Evolutionary conservation across 1,139 yeast species (phyloP).

Genomic region (Yamadazyma atlantica): DNA sequence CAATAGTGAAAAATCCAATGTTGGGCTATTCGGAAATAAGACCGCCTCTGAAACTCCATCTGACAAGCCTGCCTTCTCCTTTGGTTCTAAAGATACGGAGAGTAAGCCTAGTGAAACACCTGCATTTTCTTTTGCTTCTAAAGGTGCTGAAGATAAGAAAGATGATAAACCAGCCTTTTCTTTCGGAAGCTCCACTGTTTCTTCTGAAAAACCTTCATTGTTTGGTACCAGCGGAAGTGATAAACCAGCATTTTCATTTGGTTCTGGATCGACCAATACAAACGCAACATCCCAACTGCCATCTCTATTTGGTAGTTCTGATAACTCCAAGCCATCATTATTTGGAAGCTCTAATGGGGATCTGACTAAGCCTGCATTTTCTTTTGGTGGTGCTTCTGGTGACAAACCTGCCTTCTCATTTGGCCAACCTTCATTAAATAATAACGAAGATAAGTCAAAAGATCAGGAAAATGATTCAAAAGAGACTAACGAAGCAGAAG

Average conservation of each 20-base stretch:
- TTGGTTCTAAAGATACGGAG: slow-evolving; percentile 9
- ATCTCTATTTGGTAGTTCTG: slow-evolving; percentile 8
- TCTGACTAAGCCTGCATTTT: slow-evolving; percentile 24
- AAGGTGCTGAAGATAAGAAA: background rate
- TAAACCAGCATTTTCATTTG: slow-evolving; percentile 22
- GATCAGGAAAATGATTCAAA: slow-evolving; percentile 4
- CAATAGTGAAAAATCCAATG: too few species aligned
- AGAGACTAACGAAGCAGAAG: background rate
- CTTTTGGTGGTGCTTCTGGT: slow-evolving; percentile 19
- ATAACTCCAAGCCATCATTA: slow-evolving; percentile 17
- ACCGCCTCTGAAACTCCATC: background rate
- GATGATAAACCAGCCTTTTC: slow-evolving; percentile 15
- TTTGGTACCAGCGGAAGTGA: slow-evolving; percentile 2
- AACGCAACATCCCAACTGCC: slow-evolving; percentile 12
- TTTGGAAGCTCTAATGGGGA: slow-evolving; percentile 16
- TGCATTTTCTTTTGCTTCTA: slow-evolving; percentile 25
- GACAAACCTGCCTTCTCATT: slow-evolving; percentile 28
- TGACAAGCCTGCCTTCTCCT: slow-evolving; percentile 17
- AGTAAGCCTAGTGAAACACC: slow-evolving; percentile 5
- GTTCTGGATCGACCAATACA: background rate
- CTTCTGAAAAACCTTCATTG: slow-evolving; percentile 2
- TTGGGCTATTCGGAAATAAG: too few species aligned
- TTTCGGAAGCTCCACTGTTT: slow-evolving; percentile 13
- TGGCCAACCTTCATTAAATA: slow-evolving; percentile 16
- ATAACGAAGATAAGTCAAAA: slow-evolving; percentile 5